Evolutionary conservation across 202 grass and related monocot genomes (phyloP), one percentile per base, ranked within the genome.

Genomic region (Panicum virgatum): DNA sequence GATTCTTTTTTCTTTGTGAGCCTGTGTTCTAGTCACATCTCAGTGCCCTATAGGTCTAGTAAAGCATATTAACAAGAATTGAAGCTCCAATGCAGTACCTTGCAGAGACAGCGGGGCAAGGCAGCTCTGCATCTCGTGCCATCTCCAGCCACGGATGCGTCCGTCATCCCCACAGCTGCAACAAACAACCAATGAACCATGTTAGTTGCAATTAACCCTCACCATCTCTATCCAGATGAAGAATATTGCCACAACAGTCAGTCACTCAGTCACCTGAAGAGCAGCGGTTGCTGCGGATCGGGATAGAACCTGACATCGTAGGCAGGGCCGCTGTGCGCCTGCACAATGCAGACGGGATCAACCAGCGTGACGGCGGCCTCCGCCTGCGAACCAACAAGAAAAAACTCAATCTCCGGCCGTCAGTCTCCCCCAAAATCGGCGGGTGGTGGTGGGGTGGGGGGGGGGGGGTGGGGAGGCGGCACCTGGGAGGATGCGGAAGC

Each of bases 261-360:
- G 20, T 75, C 66, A 98, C 95, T 52, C 69, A 50, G 39, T 75
- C 66, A 98, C 95, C 95, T 98, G 72, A 98, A 85, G 62, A 98
- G 80, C 72, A 98, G 84, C 60, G 82, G 48, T 27, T 95, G 84
- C 26, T 78, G 68, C 16, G 57, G 82, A 59, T 91, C 90, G 3
- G 57, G 78, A 68, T 84, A 95, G 84, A 98, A 98, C 83, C 82
- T 90, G 66, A 89, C 83, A 50, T 98, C 92, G 40, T 98, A 98
- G 0, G 70, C 83, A 9, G 96, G 86, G 57, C 96, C 90, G 36
- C 80, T 84, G 73, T 98, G 96, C 66, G 79, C 96, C 71, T 90
- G 90, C 48, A 96, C 84, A 59, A 93, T 83, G 66, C 77, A 91
- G 72, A 91, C 72, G 34, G 87, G 96, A 27, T 91, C 90, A 9